Base-by-base conservation (phyloP, 164 flowering plant species). In the Annona squamosa region DNA sequence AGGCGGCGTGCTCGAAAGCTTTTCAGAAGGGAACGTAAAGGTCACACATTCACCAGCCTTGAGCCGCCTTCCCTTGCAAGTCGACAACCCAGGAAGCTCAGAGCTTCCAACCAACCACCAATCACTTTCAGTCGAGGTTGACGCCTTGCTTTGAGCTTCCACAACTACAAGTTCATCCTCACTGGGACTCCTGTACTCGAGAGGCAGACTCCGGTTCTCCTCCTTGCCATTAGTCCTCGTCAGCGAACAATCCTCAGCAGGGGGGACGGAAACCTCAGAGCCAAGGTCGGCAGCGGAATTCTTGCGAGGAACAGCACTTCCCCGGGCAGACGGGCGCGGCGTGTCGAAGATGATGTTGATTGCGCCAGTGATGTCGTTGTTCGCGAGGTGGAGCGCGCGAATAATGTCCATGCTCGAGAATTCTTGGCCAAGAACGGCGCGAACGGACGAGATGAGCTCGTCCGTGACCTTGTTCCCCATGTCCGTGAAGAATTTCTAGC, bases 301-400 rank as follows among this genome's bases (percentile, higher is more conserved):
- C 13, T 5, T 59, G 18, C 65, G 64, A 37, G 69, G 2, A 4
- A 71, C 77, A 2, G 75, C 1, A 18, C 59, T 77, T 5, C 41
- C 72, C 63, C 46, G 79, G 19, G 76, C 45, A 43, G 76, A 78
- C 69, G 85, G 84, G 72, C 71, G 82, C 4, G 99, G 92, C 10
- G 92, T 84, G 74, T 95, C 98, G 63, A 91, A 84, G 45, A 95
- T 87, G 3, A 95, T 90, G 82, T 95, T 95, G 52, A 95, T 89
- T 12, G 99, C 97, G n/a, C 92, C 97, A 12, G 94, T 89, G 56
- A 81, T 80, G 47, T 95, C 93, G 77, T 84, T 84, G 16, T 93
- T 93, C n/a, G 93, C 89, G 94, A 93, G 74, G 81, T 95, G 97
- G 56, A 95, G 89, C 5, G 98, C 97, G 44, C 99, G 90, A 74